Conservation (phyloP, 2,329 filamentous ascomycete species). For the Capronia coronata region DNA sequence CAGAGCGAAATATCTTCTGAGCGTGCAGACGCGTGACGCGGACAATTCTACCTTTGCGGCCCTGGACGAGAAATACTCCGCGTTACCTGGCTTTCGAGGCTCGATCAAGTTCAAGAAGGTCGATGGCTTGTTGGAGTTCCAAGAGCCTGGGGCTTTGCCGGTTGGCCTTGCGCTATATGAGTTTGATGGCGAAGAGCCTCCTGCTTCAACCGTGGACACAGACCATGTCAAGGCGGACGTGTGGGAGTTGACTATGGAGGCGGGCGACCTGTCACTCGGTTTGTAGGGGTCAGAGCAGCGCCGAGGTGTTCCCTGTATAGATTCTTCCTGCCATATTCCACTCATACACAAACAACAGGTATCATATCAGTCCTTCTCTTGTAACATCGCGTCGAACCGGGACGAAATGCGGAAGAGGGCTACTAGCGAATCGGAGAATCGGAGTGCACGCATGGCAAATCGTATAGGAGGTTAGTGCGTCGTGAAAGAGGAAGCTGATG, state of each 20-base stretch:
- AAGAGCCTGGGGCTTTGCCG: constrained; percentile 9
- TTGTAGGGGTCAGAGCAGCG: not conserved
- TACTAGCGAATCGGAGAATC: too few species aligned
- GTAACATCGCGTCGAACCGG: too few species aligned
- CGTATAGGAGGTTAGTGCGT: too few species aligned
- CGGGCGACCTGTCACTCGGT: not conserved
- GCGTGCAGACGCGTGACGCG: constrained; percentile 6
- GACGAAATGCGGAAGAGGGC: too few species aligned
- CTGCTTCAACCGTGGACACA: not conserved
- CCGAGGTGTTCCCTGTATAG: too few species aligned
- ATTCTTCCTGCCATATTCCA: too few species aligned
- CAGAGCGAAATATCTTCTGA: constrained; percentile 12
- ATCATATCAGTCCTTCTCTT: too few species aligned
- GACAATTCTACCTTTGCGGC: constrained; percentile 6
- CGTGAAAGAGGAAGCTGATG: too few species aligned
- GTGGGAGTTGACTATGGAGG: not conserved
- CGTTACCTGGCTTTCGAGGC: constrained; percentile 9
- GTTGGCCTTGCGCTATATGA: constrained; percentile 8
- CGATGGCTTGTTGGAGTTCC: constrained; percentile 12
- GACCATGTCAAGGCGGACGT: not conserved
- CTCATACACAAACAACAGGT: too few species aligned
- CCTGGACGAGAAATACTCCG: constrained; percentile 7
- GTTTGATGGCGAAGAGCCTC: constrained; percentile 10
- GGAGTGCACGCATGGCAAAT: too few species aligned
- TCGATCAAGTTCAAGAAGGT: constrained; percentile 10